These are phyloP conservation scores for Nectriaceae sp. DNA, from an alignment of 2,329 filamentous ascomycete species.

Conservation along the genomic window DNA sequence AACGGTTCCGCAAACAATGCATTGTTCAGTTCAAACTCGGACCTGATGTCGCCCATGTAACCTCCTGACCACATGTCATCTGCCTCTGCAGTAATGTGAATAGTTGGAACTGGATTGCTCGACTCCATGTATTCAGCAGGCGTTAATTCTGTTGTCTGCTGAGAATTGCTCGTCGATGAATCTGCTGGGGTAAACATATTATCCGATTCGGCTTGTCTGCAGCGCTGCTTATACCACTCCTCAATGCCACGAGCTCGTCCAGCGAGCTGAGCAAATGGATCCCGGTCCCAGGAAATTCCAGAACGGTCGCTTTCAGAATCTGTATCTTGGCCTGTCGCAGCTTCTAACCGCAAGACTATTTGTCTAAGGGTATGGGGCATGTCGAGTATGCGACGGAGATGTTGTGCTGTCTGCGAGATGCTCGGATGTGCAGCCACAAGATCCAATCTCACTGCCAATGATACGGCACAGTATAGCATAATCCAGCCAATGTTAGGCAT, in stretches of 20 bases:
- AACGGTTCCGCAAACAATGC: slow-evolving; percentile 21
- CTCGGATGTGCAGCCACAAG: slow-evolving; percentile 29
- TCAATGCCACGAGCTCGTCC: slow-evolving; percentile 22
- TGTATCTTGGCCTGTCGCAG: slow-evolving; percentile 13
- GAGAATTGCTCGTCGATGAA: slow-evolving; percentile 16
- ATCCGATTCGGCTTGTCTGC: slow-evolving; percentile 15
- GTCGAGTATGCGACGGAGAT: slow-evolving; percentile 33
- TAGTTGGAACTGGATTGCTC: slow-evolving; percentile 10
- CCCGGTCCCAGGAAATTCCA: slow-evolving; percentile 11
- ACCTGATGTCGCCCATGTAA: slow-evolving; percentile 18
- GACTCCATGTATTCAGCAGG: slow-evolving; percentile 11
- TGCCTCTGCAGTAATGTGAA: slow-evolving; percentile 15
- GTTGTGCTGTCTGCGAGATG: slow-evolving; percentile 24
- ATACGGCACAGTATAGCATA: slow-evolving; percentile 33
- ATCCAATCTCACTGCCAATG: slow-evolving; percentile 32
- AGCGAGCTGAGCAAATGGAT: slow-evolving; percentile 28
- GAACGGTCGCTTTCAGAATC: neutral
- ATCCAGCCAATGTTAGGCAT: slow-evolving; percentile 36
- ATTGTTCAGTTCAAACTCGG: slow-evolving; percentile 18
- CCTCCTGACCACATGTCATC: slow-evolving; percentile 19
- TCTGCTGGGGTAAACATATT: slow-evolving; percentile 20
- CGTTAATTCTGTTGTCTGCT: slow-evolving; percentile 1
- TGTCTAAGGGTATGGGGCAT: slow-evolving; percentile 31
- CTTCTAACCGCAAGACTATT: slow-evolving; percentile 30
- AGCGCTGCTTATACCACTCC: slow-evolving; percentile 22